Evolutionary conservation across 2,329 filamentous ascomycete genomes (phyloP), one percentile per base, ranked within the genome.

Genomic region (Fusarium sp.): DNA sequence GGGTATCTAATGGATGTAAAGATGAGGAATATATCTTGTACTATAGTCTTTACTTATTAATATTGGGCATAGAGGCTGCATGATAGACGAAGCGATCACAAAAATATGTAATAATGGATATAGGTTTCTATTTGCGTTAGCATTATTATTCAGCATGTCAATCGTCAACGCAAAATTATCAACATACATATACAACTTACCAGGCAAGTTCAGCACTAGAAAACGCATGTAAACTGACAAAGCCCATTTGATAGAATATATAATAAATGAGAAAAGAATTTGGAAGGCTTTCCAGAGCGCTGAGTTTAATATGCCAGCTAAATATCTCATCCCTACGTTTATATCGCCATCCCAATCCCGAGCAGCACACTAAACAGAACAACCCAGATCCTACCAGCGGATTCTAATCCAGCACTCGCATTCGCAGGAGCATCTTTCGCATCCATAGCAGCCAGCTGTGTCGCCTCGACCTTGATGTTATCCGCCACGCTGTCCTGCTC

Each of bases 381-480:
- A 21, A 62, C 19, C 51, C 48, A 47, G 23, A 21, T 23, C 11
- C 36, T 9, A 20, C n/a, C 34, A 42, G 17, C 19, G 10, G 28
- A 19, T 15, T 44, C 26, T 39, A 30, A 10, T 7, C 47, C 40
- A 28, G n/a, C 23, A 17, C 45, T 26, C 8, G 55, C n/a, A 23
- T 40, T 69, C 10, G 48, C 20, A 3, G 26, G 38, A 11, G 46
- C 20, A 39, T 38, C 30, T 40, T 55, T 56, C 14, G 53, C 20
- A 11, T 56, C 54, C 11, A 69, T 44, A 4, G 59, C 62, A 7
- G 67, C 59, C 1, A 77, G 77, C 36, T 66, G 68, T n/a, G 67
- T 65, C 4, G 79, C 79, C 54, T 74, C 68, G 7, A 81, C 80
- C 9, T 63, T 65, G 14, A 81, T 57, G 19, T 77, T 76, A 30